Base-by-base conservation (phyloP, 352 stramenopile species). In the Phytopythium sindhum region DNA sequence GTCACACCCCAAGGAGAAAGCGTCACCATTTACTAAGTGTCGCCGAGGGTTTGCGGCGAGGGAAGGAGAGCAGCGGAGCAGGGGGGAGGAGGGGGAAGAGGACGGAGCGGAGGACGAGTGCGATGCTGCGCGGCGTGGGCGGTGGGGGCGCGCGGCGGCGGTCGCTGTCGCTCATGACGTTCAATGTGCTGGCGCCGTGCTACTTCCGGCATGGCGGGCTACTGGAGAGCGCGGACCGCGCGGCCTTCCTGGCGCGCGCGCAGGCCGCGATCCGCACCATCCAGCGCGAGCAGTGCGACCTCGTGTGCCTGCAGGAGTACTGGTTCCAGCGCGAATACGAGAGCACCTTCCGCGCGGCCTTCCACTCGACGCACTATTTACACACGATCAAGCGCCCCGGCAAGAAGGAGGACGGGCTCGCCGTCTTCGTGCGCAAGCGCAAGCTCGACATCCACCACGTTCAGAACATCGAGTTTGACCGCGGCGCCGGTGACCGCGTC, bases 261-360 rank as follows among this genome's bases (percentile, higher is more conserved):
- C 72, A 92, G 65, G 83, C 84, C 42, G 64, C 89, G 19, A 91
- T 95, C 61, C 64, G 75, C 57, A 69, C 81, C 24, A 83, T 95
- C 64, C 84, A 93, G 62, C 76, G 77, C 64, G 81, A 93, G 68
- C 70, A 77, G 23, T 87, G 75, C 70, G 83, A 91, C 67, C 57
- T 95, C 58, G 73, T 95, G 37, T 95, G 86, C 68, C 74, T 95
- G 31, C 86, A 95, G 60, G 86, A 95, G 72, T 93, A 87, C 65
- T 95, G 84, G 83, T 95, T 93, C 70, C 63, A 91, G 47, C 78
- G 70, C 67, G 75, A 84, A 77, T 95, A 95, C 75, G 77, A 93
- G 60, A 62, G 68, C 50, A 73, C 72, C 15, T 93, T 93, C 68
- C 80, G 77, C 14, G 63, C 68, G 26, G 82, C 79, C 29, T 91